phyloP scores from a whole-genome alignment of 1,139 yeast species.

The Pneumocystis murina region DNA sequence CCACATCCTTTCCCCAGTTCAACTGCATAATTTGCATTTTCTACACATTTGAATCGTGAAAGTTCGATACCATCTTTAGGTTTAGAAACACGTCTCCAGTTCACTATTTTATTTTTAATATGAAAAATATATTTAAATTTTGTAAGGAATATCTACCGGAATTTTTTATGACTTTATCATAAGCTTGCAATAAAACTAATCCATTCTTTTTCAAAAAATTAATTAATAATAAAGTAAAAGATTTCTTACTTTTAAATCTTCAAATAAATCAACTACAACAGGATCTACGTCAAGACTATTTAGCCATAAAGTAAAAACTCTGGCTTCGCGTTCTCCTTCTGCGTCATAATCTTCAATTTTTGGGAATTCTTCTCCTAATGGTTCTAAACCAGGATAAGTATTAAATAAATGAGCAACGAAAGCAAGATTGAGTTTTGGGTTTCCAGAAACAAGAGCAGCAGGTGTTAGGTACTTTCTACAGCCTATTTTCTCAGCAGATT shows the following conservation, averaged over 20 bases:
- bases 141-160: neutral
- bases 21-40: slow-evolving; percentile 90
- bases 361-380: slow-evolving; percentile 83
- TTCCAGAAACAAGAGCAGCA: slow-evolving; percentile 82
- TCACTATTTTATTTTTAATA: slow-evolving; percentile 62
- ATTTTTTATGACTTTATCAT: slow-evolving; percentile 59
- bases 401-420: slow-evolving; percentile 94
- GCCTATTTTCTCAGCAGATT: slow-evolving; percentile 77
- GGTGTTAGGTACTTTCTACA: slow-evolving; percentile 94
- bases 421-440: slow-evolving; percentile 89
- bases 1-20: slow-evolving; percentile 85
- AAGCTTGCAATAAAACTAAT: slow-evolving; percentile 73
- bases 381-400: slow-evolving; percentile 92
- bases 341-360: slow-evolving; percentile 86
- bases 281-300: slow-evolving; percentile 94
- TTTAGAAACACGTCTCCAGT: slow-evolving; percentile 66
- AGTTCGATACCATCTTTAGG: slow-evolving; percentile 62
- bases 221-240: neutral
- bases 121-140: neutral
- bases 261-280: slow-evolving; percentile 78
- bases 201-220: slow-evolving; percentile 41
- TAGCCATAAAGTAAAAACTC: slow-evolving; percentile 95
- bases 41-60: slow-evolving; percentile 85
- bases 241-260: slow-evolving; percentile 48
- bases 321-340: slow-evolving; percentile 98